Percentiles rank a stretch among this genome's conserved stretches.
These are phyloP conservation scores for Termitomyces sp. DNA, from an alignment of 768 basidiomycete species.

Conservation along the genomic window DNA sequence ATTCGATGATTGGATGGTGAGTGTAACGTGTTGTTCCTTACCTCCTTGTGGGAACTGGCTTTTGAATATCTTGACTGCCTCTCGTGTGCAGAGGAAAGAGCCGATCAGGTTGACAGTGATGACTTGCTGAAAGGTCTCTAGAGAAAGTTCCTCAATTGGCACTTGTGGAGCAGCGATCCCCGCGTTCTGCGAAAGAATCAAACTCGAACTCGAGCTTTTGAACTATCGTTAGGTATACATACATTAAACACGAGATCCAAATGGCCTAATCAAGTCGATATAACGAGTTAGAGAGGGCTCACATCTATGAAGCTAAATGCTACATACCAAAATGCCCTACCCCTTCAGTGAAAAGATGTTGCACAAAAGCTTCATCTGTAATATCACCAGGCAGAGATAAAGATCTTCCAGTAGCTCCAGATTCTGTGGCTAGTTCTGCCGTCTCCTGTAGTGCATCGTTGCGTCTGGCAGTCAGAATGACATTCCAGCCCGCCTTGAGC, in stretches of 20 bases:
- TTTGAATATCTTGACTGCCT: slow-evolving; percentile 75
- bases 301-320: neutral
- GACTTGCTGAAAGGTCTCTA: slow-evolving; percentile 61
- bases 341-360: slow-evolving; percentile 51
- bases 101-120: slow-evolving; percentile 71
- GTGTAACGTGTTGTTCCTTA: slow-evolving; percentile 19
- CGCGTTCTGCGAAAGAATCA: slow-evolving; percentile 57
- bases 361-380: slow-evolving; percentile 59
- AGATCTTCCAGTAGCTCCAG: slow-evolving; percentile 19
- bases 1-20: neutral
- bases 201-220: neutral
- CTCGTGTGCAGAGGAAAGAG: slow-evolving; percentile 72
- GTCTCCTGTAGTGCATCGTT: slow-evolving; percentile 58
- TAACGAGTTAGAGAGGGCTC: neutral
- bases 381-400: slow-evolving; percentile 63
- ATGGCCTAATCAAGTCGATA: slow-evolving; percentile 37
- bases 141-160: slow-evolving; percentile 56
- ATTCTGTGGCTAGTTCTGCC: slow-evolving; percentile 33
- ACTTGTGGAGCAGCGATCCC: slow-evolving; percentile 50
- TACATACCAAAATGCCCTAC: slow-evolving; percentile 52
- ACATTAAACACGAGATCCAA: slow-evolving; percentile 83
- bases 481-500: slow-evolving; percentile 63
- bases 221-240: slow-evolving; percentile 14
- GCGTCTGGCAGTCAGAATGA: slow-evolving; percentile 65
- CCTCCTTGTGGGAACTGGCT: slow-evolving; percentile 70